Percentiles rank a stretch among this genome's conserved stretches.
Evolutionary conservation across 2,329 filamentous ascomycete species (phyloP).

Genomic region (Ilyonectria mors-panacis): DNA sequence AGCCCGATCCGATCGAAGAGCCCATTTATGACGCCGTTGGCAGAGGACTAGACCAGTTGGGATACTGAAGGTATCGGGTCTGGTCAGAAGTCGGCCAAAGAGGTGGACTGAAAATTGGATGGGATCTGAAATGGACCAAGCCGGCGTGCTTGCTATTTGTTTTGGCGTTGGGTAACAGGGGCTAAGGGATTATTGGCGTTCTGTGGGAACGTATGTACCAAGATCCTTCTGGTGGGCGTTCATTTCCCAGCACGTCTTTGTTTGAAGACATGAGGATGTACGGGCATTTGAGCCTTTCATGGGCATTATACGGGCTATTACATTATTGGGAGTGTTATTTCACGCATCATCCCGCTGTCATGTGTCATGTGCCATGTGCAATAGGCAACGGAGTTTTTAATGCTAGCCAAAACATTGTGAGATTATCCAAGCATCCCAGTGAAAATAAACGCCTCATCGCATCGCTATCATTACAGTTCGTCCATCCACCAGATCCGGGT

Average conservation of each 20-base stretch:
- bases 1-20: slow-evolving; percentile 74
- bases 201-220: slow-evolving; percentile 30
- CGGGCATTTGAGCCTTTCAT: not conserved
- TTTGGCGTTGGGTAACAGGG: slow-evolving; percentile 24
- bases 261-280: not conserved
- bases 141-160: slow-evolving; percentile 5
- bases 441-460: slow-evolving; percentile 29
- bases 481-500: not conserved
- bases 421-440: slow-evolving; percentile 14
- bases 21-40: slow-evolving; percentile 66
- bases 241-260: slow-evolving; percentile 9
- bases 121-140: slow-evolving; percentile 5
- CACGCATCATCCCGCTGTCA: not conserved
- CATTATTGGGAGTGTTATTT: not conserved
- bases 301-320: not conserved
- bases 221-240: slow-evolving; percentile 32
- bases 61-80: slow-evolving; percentile 13
- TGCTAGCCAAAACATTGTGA: not conserved
- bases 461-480: slow-evolving; percentile 20
- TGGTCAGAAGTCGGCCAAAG: not conserved
- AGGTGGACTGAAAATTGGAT: not conserved
- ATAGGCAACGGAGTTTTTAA: slow-evolving; percentile 1
- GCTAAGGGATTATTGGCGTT: slow-evolving; percentile 33
- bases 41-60: slow-evolving; percentile 54
- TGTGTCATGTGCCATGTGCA: not conserved